Percentiles rank a stretch among this genome's conserved stretches.
phyloP scores from a whole-genome alignment of 306 rosid species.

The Acmispon strigosus region DNA sequence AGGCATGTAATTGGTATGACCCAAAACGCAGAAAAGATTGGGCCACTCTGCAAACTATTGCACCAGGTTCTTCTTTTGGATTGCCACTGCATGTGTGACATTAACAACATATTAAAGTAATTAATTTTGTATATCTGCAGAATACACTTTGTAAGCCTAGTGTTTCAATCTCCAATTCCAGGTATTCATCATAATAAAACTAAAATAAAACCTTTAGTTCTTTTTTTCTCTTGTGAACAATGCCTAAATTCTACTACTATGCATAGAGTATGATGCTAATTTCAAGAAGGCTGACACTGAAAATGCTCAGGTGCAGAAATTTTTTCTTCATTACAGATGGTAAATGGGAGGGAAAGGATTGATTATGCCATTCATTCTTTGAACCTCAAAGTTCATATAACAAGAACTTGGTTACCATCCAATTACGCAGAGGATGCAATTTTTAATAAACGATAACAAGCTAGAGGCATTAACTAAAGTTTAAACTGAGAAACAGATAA shows the following conservation, averaged over 20 bases:
- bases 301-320: not conserved
- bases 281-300: slow-evolving; percentile 3
- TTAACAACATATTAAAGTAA: slow-evolving; percentile 17
- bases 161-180: not conserved
- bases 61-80: slow-evolving; percentile 94
- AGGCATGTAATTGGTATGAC: slow-evolving; percentile 88
- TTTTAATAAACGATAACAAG: not conserved
- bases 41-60: slow-evolving; percentile 87
- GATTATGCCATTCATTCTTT: not conserved
- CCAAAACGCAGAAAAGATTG: slow-evolving; percentile 93
- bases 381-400: not conserved
- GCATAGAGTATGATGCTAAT: not conserved
- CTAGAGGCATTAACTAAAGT: not conserved
- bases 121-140: not conserved
- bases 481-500: not conserved
- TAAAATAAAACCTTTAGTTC: not conserved
- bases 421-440: not conserved
- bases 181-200: not conserved
- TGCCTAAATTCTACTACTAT: not conserved
- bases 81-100: slow-evolving; percentile 61
- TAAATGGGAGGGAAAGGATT: not conserved
- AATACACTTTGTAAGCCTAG: not conserved
- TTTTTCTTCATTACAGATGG: not conserved
- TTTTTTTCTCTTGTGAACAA: not conserved
- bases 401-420: not conserved